A percentile compares a stretch with the other conserved stretches of the same genome.
These are phyloP conservation scores for Aureobasidium vineae DNA, from an alignment of 2,329 filamentous ascomycete species.

Conservation along the genomic window DNA sequence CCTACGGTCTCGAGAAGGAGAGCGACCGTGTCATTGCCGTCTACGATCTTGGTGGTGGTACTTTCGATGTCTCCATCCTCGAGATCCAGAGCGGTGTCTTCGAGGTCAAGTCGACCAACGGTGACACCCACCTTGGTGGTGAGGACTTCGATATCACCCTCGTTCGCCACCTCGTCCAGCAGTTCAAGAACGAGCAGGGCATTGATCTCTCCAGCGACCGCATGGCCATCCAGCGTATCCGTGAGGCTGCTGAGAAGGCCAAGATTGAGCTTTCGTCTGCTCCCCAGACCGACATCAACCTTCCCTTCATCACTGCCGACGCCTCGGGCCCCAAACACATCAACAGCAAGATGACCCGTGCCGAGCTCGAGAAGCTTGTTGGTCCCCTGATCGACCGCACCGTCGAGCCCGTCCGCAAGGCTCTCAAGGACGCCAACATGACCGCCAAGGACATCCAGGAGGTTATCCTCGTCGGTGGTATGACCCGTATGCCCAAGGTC, in stretches of 20 bases:
- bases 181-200: constrained; percentile 81
- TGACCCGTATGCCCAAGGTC: constrained; percentile 97
- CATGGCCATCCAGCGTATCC: constrained; percentile 90
- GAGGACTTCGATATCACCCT: constrained; percentile 97
- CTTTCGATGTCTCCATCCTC: constrained; percentile 98
- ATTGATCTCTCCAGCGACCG: constrained; percentile 71
- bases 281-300: constrained; percentile 96
- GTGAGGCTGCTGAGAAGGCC: constrained; percentile 98
- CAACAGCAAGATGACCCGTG: constrained; percentile 95
- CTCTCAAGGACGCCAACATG: constrained; percentile 86
- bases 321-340: constrained; percentile 91
- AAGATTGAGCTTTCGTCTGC: constrained; percentile 98
- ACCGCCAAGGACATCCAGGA: constrained; percentile 92
- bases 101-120: constrained; percentile 96
- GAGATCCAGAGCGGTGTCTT: constrained; percentile 99
- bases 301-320: constrained; percentile 96
- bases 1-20: constrained; percentile 98
- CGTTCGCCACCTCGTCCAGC: constrained; percentile 64
- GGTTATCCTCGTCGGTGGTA: constrained; percentile 98
- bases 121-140: constrained; percentile 95
- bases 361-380: constrained; percentile 98
- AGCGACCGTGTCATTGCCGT: constrained; percentile 98
- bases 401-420: constrained; percentile 91
- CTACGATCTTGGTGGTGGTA: constrained; percentile 99
- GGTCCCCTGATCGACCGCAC: constrained; percentile 92